Evolutionary conservation across 345 rosid genomes (phyloP), one percentile per base, ranked within the genome.

Genomic region (Murraya koenigii): DNA sequence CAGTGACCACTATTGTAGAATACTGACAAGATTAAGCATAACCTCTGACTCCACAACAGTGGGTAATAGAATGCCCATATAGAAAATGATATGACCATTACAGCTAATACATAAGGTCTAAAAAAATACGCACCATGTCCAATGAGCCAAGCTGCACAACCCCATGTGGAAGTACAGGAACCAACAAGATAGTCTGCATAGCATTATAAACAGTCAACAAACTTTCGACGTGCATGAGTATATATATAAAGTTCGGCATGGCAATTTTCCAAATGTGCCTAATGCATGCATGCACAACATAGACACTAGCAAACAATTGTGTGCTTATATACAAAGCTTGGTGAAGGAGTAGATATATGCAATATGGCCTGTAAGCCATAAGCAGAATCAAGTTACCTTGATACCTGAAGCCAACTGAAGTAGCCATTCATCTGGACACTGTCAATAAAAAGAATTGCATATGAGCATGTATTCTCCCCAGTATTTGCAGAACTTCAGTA

Each of bases 121-220:
- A 68, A 80, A 30, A 75, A 66, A 68, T n/a, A 74, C 85, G 10
- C 80, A 91, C 93, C 89, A 78, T 79, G 67, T 85, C 81, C 66
- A 80, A 66, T 3, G 95, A 91, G n/a, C 95, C 95, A 22, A 91
- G 90, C 76, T 91, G 94, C 74, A 90, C 26, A 52, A 90, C 95
- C 41, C 93, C 93, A 63, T 81, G 83, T 26, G 90, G 90, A 87
- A 82, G 89, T 72, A 87, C 84, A 71, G 95, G 87, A 35, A 88
- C 82, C 79, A 88, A 81, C 81, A 88, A 76, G 52, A 89, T 77
- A 67, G 93, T 89, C 95, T 91, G 89, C 88, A 80, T 1, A 70
- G 79, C 23, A 84, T 69, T 33, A 75, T 20, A 63, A 70, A 66
- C 22, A 30, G 55, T 77, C 55, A 82, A 66, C 10, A 60, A 8